Base-by-base conservation (phyloP, 257 asterid species). In the Solanum chiquidenum region DNA sequence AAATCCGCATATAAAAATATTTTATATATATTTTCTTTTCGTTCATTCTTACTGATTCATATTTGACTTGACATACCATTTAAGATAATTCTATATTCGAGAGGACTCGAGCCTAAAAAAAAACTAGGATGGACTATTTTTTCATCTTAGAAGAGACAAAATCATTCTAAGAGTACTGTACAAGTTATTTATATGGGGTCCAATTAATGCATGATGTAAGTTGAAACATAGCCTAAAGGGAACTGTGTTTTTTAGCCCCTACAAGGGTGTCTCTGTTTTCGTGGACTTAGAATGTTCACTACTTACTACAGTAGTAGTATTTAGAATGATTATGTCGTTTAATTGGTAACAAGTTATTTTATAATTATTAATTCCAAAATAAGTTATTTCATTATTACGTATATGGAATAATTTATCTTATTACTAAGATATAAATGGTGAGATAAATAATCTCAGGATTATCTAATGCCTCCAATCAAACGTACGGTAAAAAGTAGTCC, bases 401-500 rank as follows among this genome's bases (percentile, higher is more conserved):
- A 1, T 55, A 20, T 21, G 5, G 5, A 55, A 55, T 20, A 55
- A 55, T 20, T 3, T 55, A 55, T 55, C 9, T 7, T 0, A 58
- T 20, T 7, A 20, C 2, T 58, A 20, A 20, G 11, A 9, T 58
- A 58, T 58, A 7, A 58, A 55, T 55, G 2, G 2, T 55, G 10
- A 20, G 12, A 20, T 55, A 55, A 55, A 55, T 55, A 20, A 1
- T 55, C 1, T 20, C 4, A 20, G 0, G 8, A 55, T 3, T 55
- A 0, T 55, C 25, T 20, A 55, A 55, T 55, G 0, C 0, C 21
- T 55, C 0, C 5, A 55, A 7, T 20, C 1, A 55, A 55, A 20
- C 0, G 1, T 2, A 0, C 0, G 0, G 3, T 55, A 55, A 55
- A 55, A 18, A 10, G 14, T 55, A 55, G 5, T 0, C 1, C 4